These are phyloP conservation scores for Suillus brevipes DNA, from an alignment of 768 basidiomycete species.

Conservation along the genomic window DNA sequence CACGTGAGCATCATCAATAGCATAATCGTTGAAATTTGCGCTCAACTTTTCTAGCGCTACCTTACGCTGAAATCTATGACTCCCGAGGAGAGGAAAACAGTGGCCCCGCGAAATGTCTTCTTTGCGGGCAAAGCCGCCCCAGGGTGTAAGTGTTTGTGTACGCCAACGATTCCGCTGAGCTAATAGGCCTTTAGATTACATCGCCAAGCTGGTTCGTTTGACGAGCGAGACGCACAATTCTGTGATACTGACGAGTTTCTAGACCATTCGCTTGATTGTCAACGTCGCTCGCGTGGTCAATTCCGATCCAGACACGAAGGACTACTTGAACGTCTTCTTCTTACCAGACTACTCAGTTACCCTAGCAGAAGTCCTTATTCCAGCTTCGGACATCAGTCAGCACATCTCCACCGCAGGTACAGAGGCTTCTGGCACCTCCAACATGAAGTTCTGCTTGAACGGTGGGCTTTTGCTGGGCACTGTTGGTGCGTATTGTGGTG, in stretches of 20 bases:
- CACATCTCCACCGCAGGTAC: constrained; percentile 98
- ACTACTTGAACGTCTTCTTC: constrained; percentile 89
- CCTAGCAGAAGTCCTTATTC: constrained; percentile 80
- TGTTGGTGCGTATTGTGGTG: constrained; percentile 46
- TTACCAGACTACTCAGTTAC: constrained; percentile 94
- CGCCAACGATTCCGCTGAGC: constrained; percentile 12
- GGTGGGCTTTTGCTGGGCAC: constrained; percentile 89
- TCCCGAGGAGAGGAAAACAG: constrained; percentile 77
- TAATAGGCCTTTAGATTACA: constrained; percentile 57
- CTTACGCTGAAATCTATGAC: constrained; percentile 76
- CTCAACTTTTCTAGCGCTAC: constrained; percentile 59
- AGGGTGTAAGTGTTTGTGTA: constrained; percentile 55
- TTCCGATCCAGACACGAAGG: constrained; percentile 82
- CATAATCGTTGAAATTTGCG: neutral
- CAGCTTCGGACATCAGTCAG: constrained; percentile 92
- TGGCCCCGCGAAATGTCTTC: constrained; percentile 87
- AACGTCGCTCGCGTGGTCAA: constrained; percentile 73
- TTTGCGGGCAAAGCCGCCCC: constrained; percentile 98
- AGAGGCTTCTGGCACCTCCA: constrained; percentile 80
- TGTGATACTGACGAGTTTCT: constrained; percentile 1
- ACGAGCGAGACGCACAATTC: neutral
- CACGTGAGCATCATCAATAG: constrained; percentile 51
- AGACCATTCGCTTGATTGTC: constrained; percentile 92
- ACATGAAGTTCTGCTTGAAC: constrained; percentile 90
- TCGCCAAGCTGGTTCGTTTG: constrained; percentile 76